phyloP scores from a whole-genome alignment of 495 filamentous ascomycete species.

The Penicillium taxi region DNA sequence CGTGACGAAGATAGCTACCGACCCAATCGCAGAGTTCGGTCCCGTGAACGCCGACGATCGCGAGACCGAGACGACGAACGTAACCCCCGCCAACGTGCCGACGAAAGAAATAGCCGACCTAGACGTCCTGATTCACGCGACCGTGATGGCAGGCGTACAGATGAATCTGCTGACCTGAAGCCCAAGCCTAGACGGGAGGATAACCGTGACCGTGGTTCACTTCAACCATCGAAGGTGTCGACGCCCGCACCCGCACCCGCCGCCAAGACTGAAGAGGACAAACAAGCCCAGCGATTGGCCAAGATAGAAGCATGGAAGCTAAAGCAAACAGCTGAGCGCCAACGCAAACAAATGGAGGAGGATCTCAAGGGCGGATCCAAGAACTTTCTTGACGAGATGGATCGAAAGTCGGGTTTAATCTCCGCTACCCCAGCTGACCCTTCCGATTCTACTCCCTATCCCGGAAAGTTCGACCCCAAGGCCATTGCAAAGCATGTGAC shows the following conservation, averaged over 20 bases:
- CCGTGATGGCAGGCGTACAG: slow-evolving; percentile 57
- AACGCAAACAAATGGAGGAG: slow-evolving; percentile 65
- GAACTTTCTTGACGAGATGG: slow-evolving; percentile 66
- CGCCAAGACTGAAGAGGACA: slow-evolving; percentile 66
- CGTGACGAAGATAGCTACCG: slow-evolving; percentile 59
- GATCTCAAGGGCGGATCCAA: slow-evolving; percentile 52
- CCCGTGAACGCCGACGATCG: slow-evolving; percentile 55
- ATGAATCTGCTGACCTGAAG: slow-evolving; percentile 70
- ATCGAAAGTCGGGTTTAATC: slow-evolving; percentile 56
- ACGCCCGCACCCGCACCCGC: slow-evolving; percentile 47
- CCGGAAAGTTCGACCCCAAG: slow-evolving; percentile 85
- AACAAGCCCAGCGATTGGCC: slow-evolving; percentile 74
- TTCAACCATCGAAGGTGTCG: slow-evolving; percentile 33
- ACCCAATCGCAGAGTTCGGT: slow-evolving; percentile 51
- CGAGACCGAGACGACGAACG: slow-evolving; percentile 51
- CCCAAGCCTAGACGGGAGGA: slow-evolving; percentile 62
- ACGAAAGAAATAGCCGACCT: slow-evolving; percentile 64
- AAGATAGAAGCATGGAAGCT: slow-evolving; percentile 89
- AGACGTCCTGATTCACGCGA: slow-evolving; percentile 80
- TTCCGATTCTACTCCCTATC: slow-evolving; percentile 47
- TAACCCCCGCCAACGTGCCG: slow-evolving; percentile 56
- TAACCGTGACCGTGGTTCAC: slow-evolving; percentile 45
- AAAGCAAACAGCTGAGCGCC: slow-evolving; percentile 72
- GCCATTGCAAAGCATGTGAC: slow-evolving; percentile 68
- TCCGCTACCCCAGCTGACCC: slow-evolving; percentile 39